Conservation (phyloP, 2,329 filamentous ascomycete genomes). For the Septoria petroselini region DNA sequence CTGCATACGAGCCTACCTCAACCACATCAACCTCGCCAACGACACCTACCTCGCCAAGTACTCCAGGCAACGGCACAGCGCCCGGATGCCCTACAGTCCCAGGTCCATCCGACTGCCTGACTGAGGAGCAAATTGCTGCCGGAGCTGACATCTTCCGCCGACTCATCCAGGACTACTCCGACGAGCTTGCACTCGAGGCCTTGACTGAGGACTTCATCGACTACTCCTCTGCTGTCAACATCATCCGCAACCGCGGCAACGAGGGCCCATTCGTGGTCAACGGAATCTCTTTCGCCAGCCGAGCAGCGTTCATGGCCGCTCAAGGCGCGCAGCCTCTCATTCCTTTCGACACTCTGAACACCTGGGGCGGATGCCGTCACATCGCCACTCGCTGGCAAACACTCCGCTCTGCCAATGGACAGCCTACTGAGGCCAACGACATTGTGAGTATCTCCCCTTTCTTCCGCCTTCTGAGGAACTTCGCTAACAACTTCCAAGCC, state of each 20-base stretch:
- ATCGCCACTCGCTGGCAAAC: constrained; percentile 33
- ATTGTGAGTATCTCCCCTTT: constrained; percentile 25
- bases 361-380: constrained; percentile 31
- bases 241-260: constrained; percentile 33
- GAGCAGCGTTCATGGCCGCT: constrained; percentile 32
- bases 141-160: constrained; percentile 33
- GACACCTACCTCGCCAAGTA: too few relatives aligned
- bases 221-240: constrained; percentile 35
- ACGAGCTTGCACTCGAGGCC: constrained; percentile 30
- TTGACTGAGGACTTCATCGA: constrained; percentile 35
- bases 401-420: constrained; percentile 27
- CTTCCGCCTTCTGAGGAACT: neutral
- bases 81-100: constrained; percentile 10
- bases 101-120: constrained; percentile 25
- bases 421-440: constrained; percentile 29
- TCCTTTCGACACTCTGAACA: constrained; percentile 34
- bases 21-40: constrained; percentile 8
- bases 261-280: constrained; percentile 29
- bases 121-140: constrained; percentile 25
- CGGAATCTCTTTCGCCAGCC: constrained; percentile 29
- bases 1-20: neutral
- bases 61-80: neutral
- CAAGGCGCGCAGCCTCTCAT: constrained; percentile 34
- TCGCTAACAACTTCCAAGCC: constrained; percentile 21
- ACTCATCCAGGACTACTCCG: constrained; percentile 34